These are phyloP conservation scores for Castanea sativa DNA, from an alignment of 306 rosid species.

Conservation along the genomic window DNA sequence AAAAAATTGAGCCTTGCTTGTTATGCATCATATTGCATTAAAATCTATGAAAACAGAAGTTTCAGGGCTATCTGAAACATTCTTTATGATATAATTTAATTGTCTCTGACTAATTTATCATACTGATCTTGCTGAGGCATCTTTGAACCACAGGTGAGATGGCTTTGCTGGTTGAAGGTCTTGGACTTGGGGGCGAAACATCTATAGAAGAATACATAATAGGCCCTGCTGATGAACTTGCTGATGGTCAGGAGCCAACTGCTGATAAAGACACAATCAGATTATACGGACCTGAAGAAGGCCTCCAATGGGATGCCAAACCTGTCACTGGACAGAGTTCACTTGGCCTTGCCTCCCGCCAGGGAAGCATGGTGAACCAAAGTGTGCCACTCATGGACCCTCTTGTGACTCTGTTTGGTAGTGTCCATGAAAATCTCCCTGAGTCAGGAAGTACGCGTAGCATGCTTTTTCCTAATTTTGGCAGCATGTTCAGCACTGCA, in stretches of 20 bases:
- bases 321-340: conserved; percentile 80
- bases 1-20: not conserved
- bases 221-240: conserved; percentile 61
- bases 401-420: conserved; percentile 71
- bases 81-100: not conserved
- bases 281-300: conserved; percentile 78
- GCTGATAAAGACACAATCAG: conserved; percentile 62
- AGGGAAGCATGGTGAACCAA: conserved; percentile 76
- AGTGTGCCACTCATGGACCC: conserved; percentile 73
- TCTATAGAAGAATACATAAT: conserved; percentile 73
- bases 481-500: conserved; percentile 82
- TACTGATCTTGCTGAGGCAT: conserved; percentile 16
- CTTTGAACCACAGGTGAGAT: conserved; percentile 46
- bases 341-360: conserved; percentile 74
- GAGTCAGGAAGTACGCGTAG: conserved; percentile 65
- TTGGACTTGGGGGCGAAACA: conserved; percentile 73
- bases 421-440: conserved; percentile 70
- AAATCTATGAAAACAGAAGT: not conserved
- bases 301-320: conserved; percentile 88
- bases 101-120: conserved; percentile 13
- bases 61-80: not conserved
- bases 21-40: not conserved
- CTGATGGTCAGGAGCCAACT: conserved; percentile 43
- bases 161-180: conserved; percentile 92
- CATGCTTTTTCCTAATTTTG: conserved; percentile 66